Percentiles rank a stretch among this genome's conserved stretches.
These are phyloP conservation scores for Boletus sp. DNA, from an alignment of 1,284 basidiomycete genomes.

Conservation along the genomic window DNA sequence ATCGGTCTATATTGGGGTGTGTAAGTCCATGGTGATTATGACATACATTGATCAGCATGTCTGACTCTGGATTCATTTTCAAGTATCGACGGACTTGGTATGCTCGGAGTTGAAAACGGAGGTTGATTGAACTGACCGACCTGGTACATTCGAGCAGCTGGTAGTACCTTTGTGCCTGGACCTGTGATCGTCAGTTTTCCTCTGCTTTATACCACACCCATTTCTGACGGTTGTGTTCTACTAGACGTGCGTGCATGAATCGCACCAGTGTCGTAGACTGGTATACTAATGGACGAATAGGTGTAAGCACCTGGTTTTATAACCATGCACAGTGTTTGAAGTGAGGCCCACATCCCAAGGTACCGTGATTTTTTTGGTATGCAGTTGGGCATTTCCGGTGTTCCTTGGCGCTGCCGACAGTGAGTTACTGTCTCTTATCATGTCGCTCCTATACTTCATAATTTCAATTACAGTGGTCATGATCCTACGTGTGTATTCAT, in stretches of 20 bases:
- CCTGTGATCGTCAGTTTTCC: neutral
- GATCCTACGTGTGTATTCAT: neutral
- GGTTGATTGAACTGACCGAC: neutral
- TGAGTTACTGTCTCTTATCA: neutral
- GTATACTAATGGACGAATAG: neutral
- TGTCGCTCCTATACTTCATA: neutral
- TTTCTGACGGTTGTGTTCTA: neutral
- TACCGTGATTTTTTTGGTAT: neutral
- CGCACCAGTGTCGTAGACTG: neutral
- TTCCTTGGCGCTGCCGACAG: neutral
- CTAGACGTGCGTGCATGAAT: neutral
- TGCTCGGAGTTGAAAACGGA: neutral
- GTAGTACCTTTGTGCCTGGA: neutral
- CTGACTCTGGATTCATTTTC: neutral
- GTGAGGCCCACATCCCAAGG: neutral
- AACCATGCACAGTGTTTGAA: neutral
- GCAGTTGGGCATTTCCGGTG: neutral
- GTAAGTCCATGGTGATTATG: neutral
- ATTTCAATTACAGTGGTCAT: neutral
- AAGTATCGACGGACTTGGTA: neutral
- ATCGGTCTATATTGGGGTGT: neutral
- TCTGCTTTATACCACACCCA: neutral
- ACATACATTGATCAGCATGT: no score
- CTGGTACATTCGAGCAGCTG: neutral
- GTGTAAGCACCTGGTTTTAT: neutral